These are phyloP conservation scores for Lactifluus hygrophoroides DNA, from an alignment of 768 basidiomycete genomes.

Conservation along the genomic window DNA sequence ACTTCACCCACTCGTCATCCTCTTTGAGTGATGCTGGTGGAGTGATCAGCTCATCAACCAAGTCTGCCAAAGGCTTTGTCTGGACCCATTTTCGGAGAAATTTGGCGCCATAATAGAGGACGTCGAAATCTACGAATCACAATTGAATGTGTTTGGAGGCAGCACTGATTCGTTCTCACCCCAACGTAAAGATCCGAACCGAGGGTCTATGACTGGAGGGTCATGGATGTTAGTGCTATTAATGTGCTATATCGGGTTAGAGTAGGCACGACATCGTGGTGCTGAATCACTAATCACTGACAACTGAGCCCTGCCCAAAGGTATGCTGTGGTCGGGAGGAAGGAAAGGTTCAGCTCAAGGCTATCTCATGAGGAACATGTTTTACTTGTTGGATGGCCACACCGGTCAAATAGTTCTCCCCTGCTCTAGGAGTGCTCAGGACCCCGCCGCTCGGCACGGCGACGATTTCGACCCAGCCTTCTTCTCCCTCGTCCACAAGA, in stretches of 20 bases:
- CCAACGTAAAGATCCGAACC: slow-evolving; percentile 14
- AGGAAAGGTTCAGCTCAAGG: neutral
- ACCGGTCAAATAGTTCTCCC: slow-evolving; percentile 13
- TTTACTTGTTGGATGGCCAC: slow-evolving; percentile 19
- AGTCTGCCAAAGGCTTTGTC: slow-evolving; percentile 9
- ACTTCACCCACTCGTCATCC: slow-evolving; percentile 13
- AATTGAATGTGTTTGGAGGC: neutral
- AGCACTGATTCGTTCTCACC: neutral
- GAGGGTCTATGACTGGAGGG: slow-evolving; percentile 11
- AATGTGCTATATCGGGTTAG: slow-evolving; percentile 10
- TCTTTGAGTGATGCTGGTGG: slow-evolving; percentile 9
- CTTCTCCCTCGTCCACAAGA: slow-evolving; percentile 15
- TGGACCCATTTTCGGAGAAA: slow-evolving; percentile 16
- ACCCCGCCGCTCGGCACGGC: slow-evolving; percentile 17
- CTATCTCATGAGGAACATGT: neutral
- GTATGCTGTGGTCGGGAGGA: slow-evolving; percentile 2
- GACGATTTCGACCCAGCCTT: slow-evolving; percentile 17
- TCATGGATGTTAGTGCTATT: slow-evolving; percentile 11
- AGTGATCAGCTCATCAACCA: slow-evolving; percentile 10
- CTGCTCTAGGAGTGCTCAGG: slow-evolving; percentile 5
- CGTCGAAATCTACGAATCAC: slow-evolving; percentile 9
- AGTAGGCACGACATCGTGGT: neutral
- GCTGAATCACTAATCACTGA: neutral
- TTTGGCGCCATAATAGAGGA: slow-evolving; percentile 13
- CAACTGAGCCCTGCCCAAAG: slow-evolving; percentile 17